Conservation (phyloP, 768 basidiomycete genomes). For the Scleroderma citrinum region DNA sequence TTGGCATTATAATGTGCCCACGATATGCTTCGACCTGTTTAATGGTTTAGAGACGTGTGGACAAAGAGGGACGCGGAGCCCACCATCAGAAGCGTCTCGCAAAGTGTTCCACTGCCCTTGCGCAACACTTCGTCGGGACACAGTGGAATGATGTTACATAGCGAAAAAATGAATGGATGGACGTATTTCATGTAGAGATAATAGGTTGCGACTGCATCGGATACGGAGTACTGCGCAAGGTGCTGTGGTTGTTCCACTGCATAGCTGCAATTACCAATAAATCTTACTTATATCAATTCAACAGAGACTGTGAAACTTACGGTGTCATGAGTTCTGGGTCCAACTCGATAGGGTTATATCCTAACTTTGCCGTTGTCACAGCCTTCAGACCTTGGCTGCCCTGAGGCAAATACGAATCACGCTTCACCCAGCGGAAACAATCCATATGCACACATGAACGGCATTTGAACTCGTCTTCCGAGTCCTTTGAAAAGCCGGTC, state of each 20-base stretch:
- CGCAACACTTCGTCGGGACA: conserved; percentile 94
- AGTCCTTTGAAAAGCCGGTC: conserved; percentile 87
- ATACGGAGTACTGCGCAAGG: conserved; percentile 96
- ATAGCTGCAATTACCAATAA: conserved; percentile 51
- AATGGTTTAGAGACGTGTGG: conserved; percentile 3
- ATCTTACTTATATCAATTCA: no score
- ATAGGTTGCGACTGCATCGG: conserved; percentile 99
- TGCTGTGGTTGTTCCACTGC: conserved; percentile 93
- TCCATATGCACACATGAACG: conserved; percentile 96
- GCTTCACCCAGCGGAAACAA: conserved; percentile 99
- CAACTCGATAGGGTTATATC: conserved; percentile 94
- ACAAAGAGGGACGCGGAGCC: conserved; percentile 15
- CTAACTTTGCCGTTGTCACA: conserved; percentile 92
- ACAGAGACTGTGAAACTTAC: conserved; percentile 41
- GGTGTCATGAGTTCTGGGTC: conserved; percentile 99
- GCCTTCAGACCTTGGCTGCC: conserved; percentile 98
- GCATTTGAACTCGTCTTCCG: conserved; percentile 93
- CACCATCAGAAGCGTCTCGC: conserved; percentile 97
- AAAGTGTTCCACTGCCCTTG: conserved; percentile 94
- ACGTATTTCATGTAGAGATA: conserved; percentile 99
- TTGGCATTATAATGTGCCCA: conserved; percentile 94
- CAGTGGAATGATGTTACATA: conserved; percentile 98
- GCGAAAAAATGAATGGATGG: conserved; percentile 97
- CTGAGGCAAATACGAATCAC: conserved; percentile 97
- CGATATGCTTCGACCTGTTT: conserved; percentile 90